Percentiles rank a stretch among this genome's conserved stretches.
Conservation (phyloP, 805 yeast genomes). For the Candida coleopterorum region DNA sequence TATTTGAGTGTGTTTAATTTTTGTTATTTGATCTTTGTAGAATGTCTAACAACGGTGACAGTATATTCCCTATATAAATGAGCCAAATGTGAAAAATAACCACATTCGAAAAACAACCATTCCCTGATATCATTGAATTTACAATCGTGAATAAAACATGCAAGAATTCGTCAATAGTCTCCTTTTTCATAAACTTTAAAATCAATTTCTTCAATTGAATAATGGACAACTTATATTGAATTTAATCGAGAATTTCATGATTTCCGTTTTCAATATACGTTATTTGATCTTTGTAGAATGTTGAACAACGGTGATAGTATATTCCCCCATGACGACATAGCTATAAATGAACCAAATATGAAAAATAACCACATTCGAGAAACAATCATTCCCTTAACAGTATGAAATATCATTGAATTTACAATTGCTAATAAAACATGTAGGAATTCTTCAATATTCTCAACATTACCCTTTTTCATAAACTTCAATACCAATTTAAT, state of each 20-base stretch:
- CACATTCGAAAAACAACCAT: conserved; percentile 14
- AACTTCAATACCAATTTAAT: too few relatives aligned
- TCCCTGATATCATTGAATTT: conserved; percentile 15
- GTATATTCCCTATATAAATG: conserved; percentile 9
- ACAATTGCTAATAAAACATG: conserved; percentile 14
- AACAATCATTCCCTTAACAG: conserved; percentile 14
- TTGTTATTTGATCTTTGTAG: neutral
- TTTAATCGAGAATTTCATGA: too few relatives aligned
- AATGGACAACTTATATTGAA: conserved; percentile 15
- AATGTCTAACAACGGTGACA: neutral
- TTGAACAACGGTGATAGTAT: conserved; percentile 1
- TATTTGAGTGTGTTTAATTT: too few relatives aligned
- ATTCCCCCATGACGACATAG: conserved; percentile 12
- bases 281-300: neutral
- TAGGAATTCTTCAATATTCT: conserved; percentile 11
- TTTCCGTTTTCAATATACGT: neutral
- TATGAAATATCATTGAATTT: conserved; percentile 15
- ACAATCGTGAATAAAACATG: conserved; percentile 13
- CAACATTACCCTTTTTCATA: too few relatives aligned
- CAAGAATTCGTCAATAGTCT: conserved; percentile 11
- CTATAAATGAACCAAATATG: conserved; percentile 11
- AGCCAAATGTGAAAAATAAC: conserved; percentile 15
- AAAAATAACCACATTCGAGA: conserved; percentile 17
- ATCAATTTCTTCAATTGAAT: conserved; percentile 7
- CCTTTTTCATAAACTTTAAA: too few relatives aligned